Evolutionary conservation across 2,329 filamentous ascomycete genomes (phyloP).

Genomic region (Penicillium sp.): DNA sequence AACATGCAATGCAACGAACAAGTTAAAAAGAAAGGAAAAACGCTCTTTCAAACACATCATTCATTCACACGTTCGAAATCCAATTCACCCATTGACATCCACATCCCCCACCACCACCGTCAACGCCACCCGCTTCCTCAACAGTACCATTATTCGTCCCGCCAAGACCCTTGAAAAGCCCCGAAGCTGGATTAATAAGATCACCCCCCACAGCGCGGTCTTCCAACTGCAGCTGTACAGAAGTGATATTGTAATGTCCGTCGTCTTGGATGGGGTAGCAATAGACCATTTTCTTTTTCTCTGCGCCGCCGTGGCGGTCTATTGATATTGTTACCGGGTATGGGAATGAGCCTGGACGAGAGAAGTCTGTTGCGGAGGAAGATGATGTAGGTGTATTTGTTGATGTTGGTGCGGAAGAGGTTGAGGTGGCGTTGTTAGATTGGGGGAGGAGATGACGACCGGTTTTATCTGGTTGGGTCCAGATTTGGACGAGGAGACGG

Average conservation of each 20-base stretch:
- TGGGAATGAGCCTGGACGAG: constrained; percentile 57
- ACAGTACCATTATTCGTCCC: constrained; percentile 5
- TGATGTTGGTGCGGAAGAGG: constrained; percentile 15
- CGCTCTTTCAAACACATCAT: too few relatives aligned
- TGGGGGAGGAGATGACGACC: constrained; percentile 26
- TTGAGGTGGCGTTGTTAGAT: constrained; percentile 7
- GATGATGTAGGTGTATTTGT: constrained; percentile 18
- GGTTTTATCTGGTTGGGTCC: constrained; percentile 51
- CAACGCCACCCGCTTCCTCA: constrained; percentile 47
- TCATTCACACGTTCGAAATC: constrained; percentile 15
- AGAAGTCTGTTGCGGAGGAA: constrained; percentile 47
- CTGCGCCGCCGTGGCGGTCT: constrained; percentile 59
- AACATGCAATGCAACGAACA: too few relatives aligned
- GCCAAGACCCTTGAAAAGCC: constrained; percentile 38
- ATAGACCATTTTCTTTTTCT: constrained; percentile 56
- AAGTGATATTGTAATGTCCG: constrained; percentile 46
- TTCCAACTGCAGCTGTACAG: constrained; percentile 53
- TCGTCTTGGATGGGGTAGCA: constrained; percentile 57
- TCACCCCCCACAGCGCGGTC: constrained; percentile 51
- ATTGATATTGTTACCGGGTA: constrained; percentile 60
- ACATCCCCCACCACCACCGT: constrained; percentile 61
- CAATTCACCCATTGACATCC: constrained; percentile 60
- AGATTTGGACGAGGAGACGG: constrained; percentile 61
- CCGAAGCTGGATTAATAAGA: constrained; percentile 51
- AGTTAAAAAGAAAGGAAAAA: too few relatives aligned